Base-by-base conservation (phyloP, 306 rosid genomes). In the Quercus gilva region DNA sequence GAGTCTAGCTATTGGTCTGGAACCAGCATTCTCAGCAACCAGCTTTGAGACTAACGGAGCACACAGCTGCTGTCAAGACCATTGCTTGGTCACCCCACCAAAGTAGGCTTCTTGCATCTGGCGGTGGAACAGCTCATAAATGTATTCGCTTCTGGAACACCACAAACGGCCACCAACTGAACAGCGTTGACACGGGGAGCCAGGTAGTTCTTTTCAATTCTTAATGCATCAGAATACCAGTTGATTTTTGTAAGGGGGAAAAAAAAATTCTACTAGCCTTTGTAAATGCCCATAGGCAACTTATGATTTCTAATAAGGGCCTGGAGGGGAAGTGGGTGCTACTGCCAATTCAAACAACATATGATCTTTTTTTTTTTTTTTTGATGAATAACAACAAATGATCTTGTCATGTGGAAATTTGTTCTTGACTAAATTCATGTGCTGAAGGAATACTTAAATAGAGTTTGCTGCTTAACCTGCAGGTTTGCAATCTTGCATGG, bases 81-180 rank as follows among this genome's bases (percentile, higher is more conserved):
- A 96, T 96, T 33, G 90, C 97, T 61, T 96, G 99, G 99, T 96
- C 99, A 17, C 98, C 99, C 58, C 98, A 96, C 78, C 99, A 96
- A 82, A 90, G 83, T n/a, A 43, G 90, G 76, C 94, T 96, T 78
- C 97, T 96, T 18, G 99, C 94, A 28, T 96, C 98, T 13, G 98
- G 99, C 1, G 99, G 97, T 19, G 99, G 99, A 74, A 96, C 98
- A n/a, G 98, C 99, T 7, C 97, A 96, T 83, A 83, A 97, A 87
- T 90, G 98, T 61, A 91, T 96, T 77, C 98, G 97, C 65, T 96
- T 96, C 84, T 93, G 97, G 99, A 96, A 91, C 90, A 93, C 99
- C 2, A 85, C 99, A 69, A 96, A 96, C 41, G 94, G 99, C 25
- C 93, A 93, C 87, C 98, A 93, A 70, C 80, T 91, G 84, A 92